Evolutionary conservation across 2,329 filamentous ascomycete species (phyloP).

Genomic region (Diplodia sapinea): DNA sequence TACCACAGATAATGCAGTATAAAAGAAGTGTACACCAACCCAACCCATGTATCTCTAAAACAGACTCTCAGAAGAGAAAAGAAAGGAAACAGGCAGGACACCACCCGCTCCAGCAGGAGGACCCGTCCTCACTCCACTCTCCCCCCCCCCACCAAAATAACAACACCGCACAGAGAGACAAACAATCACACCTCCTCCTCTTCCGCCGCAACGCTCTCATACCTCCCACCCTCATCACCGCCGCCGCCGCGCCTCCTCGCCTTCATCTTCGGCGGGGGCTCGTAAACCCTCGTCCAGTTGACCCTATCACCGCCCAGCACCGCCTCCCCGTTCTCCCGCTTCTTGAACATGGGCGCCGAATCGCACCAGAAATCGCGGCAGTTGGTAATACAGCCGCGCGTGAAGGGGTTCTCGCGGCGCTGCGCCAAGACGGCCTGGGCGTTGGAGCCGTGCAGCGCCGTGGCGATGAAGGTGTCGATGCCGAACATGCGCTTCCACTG

Average conservation of each 20-base stretch:
- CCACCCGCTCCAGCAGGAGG: neutral
- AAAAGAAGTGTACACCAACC: neutral
- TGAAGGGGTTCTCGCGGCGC: constrained; percentile 78
- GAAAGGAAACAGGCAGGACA: neutral
- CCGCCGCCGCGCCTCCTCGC: constrained; percentile 47
- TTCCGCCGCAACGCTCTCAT: constrained; percentile 32
- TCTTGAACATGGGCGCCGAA: constrained; percentile 78
- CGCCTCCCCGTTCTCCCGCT: constrained; percentile 73
- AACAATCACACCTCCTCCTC: constrained; percentile 10
- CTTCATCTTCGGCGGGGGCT: constrained; percentile 74
- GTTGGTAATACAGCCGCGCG: constrained; percentile 80
- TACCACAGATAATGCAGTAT: neutral
- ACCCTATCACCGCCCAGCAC: constrained; percentile 78
- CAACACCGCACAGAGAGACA: neutral
- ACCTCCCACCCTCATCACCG: constrained; percentile 4
- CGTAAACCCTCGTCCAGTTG: constrained; percentile 90
- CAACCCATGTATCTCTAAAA: neutral
- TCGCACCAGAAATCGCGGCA: constrained; percentile 98
- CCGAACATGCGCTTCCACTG: constrained; percentile 86
- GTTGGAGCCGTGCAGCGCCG: constrained; percentile 75
- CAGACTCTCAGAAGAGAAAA: neutral
- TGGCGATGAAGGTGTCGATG: constrained; percentile 91
- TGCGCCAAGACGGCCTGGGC: constrained; percentile 57
- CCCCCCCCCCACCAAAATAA: neutral
- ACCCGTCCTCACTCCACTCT: neutral